Base-by-base conservation (phyloP, 2,329 filamentous ascomycete genomes). In the Xylariomycetidae sp. region DNA sequence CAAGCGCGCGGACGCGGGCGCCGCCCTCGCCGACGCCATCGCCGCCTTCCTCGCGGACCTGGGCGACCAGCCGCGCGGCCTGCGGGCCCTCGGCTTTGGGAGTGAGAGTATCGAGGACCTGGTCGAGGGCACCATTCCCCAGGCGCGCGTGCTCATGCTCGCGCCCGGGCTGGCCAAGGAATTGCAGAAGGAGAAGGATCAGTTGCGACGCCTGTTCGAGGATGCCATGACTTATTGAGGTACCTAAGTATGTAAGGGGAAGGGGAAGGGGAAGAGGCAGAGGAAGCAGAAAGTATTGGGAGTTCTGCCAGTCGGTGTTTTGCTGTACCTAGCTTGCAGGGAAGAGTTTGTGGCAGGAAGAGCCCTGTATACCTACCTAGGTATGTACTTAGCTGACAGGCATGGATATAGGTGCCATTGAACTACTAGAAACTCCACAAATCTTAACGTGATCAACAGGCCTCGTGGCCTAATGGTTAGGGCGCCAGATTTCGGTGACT, bases 61-160 rank as follows among this genome's bases (percentile, higher is more conserved):
- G 10, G 92, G 92, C 19, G 92, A 93, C 52, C 92, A 98, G 66
- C 93, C 93, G 2, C 72, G 78, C 25, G 93, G 93, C 0, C 61
- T 98, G 45, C 87, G 84, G 63, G 79, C 75, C 23, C 63, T 98
- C 10, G 93, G 92, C 0, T 98, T 96, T 54, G 72, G 72, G 33
- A 64, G 60, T 12, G 74, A 76, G 24, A 77, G 96, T 63, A 68
- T 98, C 13, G 86, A 93, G 43, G 76, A 68, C 8, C 65, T 98
- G 42, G 88, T 98, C 2, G 90, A 96, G 60, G 93, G 92, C 2
- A 98, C 92, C 1, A 80, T 98, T 41, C 92, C 92, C 5, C 92
- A 98, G 65, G 78, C 79, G 35, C 71, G 92, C 45, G 93, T 98
- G 35, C 59, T 98, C 52, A 92, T 89, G 82, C 64, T 98, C 42